phyloP scores from a whole-genome alignment of 495 filamentous ascomycete genomes.

The Penicillium riverlandense region DNA sequence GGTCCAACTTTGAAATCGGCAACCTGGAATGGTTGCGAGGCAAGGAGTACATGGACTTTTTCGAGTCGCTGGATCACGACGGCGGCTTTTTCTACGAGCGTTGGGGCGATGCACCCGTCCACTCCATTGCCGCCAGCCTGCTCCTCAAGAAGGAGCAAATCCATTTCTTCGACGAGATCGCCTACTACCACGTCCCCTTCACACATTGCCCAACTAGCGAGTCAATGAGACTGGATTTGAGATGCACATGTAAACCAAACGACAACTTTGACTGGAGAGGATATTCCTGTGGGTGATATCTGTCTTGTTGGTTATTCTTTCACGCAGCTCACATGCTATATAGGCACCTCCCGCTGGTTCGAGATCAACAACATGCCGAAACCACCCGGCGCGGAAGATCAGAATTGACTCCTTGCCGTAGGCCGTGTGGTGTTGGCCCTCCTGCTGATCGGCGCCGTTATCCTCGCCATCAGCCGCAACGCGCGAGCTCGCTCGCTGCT shows the following conservation, averaged over 20 bases:
- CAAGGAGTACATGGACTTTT: constrained; percentile 72
- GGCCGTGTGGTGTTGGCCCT: constrained; percentile 13
- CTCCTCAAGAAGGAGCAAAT: constrained; percentile 87
- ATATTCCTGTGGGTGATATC: constrained; percentile 69
- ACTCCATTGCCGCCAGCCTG: constrained; percentile 86
- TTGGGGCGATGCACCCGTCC: constrained; percentile 87
- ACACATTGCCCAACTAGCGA: constrained; percentile 94
- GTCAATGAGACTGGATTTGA: constrained; percentile 67
- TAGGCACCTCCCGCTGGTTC: constrained; percentile 77
- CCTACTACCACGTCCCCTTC: constrained; percentile 97
- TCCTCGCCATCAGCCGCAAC: constrained; percentile 14
- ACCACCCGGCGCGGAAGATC: constrained; percentile 72
- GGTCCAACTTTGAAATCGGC: constrained; percentile 90
- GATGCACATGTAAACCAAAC: constrained; percentile 89
- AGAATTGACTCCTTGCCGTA: constrained; percentile 39
- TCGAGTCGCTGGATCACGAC: constrained; percentile 68
- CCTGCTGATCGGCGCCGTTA: constrained; percentile 7
- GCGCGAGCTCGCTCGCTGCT: constrained; percentile 14
- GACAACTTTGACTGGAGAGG: constrained; percentile 99
- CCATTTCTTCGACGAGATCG: constrained; percentile 98
- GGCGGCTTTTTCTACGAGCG: constrained; percentile 92
- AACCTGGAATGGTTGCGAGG: constrained; percentile 79
- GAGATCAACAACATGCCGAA: constrained; percentile 71
- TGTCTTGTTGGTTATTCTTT: too few species aligned
- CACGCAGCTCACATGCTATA: not conserved